phyloP scores from a whole-genome alignment of 2,329 filamentous ascomycete species.

The Ceratocystis cubensis region DNA sequence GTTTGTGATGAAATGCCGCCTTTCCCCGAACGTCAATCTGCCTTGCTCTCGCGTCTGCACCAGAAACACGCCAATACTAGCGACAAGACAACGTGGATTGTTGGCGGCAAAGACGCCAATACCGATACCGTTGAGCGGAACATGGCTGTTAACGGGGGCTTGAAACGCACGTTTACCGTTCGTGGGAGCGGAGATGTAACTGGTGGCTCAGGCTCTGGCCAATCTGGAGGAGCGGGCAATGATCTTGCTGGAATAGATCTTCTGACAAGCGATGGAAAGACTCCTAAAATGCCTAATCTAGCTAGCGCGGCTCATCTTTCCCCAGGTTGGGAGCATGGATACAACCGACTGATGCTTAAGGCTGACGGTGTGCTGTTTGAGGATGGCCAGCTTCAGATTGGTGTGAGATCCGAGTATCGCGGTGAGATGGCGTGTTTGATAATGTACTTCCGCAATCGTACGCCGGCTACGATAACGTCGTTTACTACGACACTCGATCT shows the following conservation, averaged over 20 bases:
- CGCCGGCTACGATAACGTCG: constrained; percentile 67
- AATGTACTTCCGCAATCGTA: constrained; percentile 92
- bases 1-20: constrained; percentile 98
- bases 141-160: constrained; percentile 65
- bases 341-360: constrained; percentile 65
- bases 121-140: constrained; percentile 65
- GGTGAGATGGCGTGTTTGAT: constrained; percentile 93
- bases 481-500: constrained; percentile 92
- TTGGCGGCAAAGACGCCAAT: constrained; percentile 94
- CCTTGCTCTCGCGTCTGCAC: constrained; percentile 79
- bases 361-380: constrained; percentile 87
- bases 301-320: constrained; percentile 86
- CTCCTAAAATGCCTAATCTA: constrained; percentile 61
- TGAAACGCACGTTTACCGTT: constrained; percentile 74
- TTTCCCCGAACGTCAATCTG: constrained; percentile 88
- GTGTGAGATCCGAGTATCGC: constrained; percentile 84
- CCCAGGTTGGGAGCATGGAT: constrained; percentile 88
- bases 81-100: constrained; percentile 93
- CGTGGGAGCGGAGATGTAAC: constrained; percentile 38
- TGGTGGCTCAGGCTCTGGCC: constrained; percentile 27
- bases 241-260: constrained; percentile 75
- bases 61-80: constrained; percentile 88
- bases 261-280: constrained; percentile 46
- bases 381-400: constrained; percentile 85
- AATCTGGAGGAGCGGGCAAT: constrained; percentile 30